A percentile compares a stretch with the other conserved stretches of the same genome.
Evolutionary conservation across 83 land plant genomes (phyloP).

Genomic region (Picea abies): DNA sequence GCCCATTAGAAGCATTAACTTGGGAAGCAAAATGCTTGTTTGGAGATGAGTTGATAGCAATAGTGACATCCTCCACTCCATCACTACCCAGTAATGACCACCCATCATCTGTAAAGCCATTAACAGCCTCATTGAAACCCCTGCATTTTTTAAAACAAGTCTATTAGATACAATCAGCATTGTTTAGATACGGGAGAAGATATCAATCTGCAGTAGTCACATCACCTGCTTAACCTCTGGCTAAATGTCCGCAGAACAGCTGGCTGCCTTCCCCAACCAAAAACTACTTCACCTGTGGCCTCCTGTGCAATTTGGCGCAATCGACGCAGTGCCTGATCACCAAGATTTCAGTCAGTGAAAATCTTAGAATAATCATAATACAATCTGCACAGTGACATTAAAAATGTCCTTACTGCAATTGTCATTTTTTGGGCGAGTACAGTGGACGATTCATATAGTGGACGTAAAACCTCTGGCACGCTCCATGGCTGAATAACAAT

Average conservation of each 20-base stretch:
- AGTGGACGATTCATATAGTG: constrained; percentile 93
- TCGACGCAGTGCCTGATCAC: constrained; percentile 73
- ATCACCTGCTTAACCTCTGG: constrained; percentile 81
- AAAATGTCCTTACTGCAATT: constrained; percentile 58
- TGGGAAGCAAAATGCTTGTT: constrained; percentile 60
- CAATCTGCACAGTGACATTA: neutral
- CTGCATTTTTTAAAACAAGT: constrained; percentile 27
- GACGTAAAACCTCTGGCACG: constrained; percentile 93
- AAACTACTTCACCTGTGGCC: constrained; percentile 69
- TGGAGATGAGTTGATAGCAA: constrained; percentile 66
- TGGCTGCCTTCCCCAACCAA: constrained; percentile 82
- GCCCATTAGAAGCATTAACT: constrained; percentile 34
- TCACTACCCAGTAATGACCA: constrained; percentile 79
- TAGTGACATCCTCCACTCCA: constrained; percentile 89
- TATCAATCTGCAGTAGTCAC: neutral
- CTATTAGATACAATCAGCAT: neutral
- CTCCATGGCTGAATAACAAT: constrained; percentile 70
- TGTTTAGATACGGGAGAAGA: neutral
- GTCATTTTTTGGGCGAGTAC: constrained; percentile 92
- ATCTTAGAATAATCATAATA: neutral
- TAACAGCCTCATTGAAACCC: constrained; percentile 96
- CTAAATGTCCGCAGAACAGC: constrained; percentile 87
- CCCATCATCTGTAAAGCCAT: constrained; percentile 97
- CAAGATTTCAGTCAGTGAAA: neutral
- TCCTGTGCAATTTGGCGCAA: constrained; percentile 87